Evolutionary conservation across 495 filamentous ascomycete species (phyloP), one percentile per base, ranked within the genome.

Genomic region (Polyplosphaeria fusca): DNA sequence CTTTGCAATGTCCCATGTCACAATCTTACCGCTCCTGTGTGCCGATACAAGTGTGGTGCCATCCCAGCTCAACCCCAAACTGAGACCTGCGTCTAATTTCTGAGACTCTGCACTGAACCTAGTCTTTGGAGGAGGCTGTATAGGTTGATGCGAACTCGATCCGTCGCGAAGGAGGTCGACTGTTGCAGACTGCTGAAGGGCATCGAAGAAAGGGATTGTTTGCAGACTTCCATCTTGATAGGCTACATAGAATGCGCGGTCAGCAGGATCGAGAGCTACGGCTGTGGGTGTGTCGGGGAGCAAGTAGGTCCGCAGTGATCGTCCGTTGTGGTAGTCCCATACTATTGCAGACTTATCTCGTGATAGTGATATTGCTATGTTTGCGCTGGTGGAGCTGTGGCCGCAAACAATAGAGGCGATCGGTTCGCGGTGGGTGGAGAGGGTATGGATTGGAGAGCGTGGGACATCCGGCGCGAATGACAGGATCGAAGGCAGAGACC

Each of bases 321-420:
- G 76, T 30, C 90, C 90, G 1, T 79, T 87, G 24, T 84, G 81
- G 66, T 91, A 93, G 68, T 96, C 88, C 93, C 93, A 98, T 50
- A 88, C 79, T 58, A 93, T 83, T 57, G 85, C 86, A 1, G 84
- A 91, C 61, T 85, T 86, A 68, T 95, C 91, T 56, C 85, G 81
- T 49, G 88, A 87, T 1, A 83, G 80, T 2, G 90, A 89, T 14
- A 95, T 77, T 52, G 82, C 87, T 51, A 93, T 81, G 63, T 87
- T 91, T 48, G 82, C 82, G 49, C 78, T 76, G 67, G 80, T 84
- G 23, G 78, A 71, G 65, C 84, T 86, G 58, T 86, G 83, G 46
- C 86, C 86, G 28, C 87, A 69, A 1, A 74, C 78, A 5, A 95
- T 70, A 13, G 83, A 79, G 2, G 82, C 90, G 65, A 96, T 85